These are phyloP conservation scores for Claviceps sp. DNA, from an alignment of 2,329 filamentous ascomycete species.

Conservation along the genomic window DNA sequence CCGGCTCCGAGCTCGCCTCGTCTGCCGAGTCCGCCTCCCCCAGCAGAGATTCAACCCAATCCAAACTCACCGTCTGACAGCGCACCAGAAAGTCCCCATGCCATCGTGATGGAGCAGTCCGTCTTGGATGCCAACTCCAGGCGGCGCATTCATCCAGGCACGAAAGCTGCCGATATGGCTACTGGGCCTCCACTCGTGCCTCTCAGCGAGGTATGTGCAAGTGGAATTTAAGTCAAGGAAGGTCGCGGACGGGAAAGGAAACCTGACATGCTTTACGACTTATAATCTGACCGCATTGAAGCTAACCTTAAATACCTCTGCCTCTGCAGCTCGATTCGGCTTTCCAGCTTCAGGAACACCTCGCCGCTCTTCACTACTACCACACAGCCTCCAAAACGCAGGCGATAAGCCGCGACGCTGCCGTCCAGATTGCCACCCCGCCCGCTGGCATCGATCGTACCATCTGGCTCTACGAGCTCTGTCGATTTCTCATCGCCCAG, in stretches of 20 bases:
- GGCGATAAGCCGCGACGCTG: slow-evolving; percentile 64
- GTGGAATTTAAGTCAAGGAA: neutral
- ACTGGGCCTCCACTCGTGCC: slow-evolving; percentile 81
- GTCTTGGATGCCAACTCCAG: slow-evolving; percentile 60
- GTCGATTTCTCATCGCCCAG: slow-evolving; percentile 87
- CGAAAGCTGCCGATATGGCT: slow-evolving; percentile 83
- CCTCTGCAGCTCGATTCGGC: slow-evolving; percentile 71
- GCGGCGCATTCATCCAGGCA: slow-evolving; percentile 82
- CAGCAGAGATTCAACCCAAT: slow-evolving; percentile 85
- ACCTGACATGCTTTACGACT: neutral
- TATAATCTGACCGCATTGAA: neutral
- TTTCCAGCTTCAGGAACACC: slow-evolving; percentile 93
- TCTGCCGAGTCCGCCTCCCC: slow-evolving; percentile 85
- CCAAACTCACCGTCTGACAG: slow-evolving; percentile 60
- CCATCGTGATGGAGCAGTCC: slow-evolving; percentile 47
- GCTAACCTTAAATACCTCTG: neutral
- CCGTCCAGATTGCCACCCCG: slow-evolving; percentile 62
- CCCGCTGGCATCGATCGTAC: slow-evolving; percentile 73
- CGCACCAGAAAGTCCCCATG: slow-evolving; percentile 37
- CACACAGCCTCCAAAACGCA: slow-evolving; percentile 55
- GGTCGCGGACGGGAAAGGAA: neutral
- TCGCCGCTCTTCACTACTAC: slow-evolving; percentile 79
- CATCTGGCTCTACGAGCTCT: slow-evolving; percentile 96
- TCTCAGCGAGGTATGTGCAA: slow-evolving; percentile 56
- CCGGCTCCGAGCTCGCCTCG: slow-evolving; percentile 69